A percentile compares a stretch with the other conserved stretches of the same genome.
These are phyloP conservation scores for Pythium angustatum DNA, from an alignment of 352 stramenopile genomes.

Conservation along the genomic window DNA sequence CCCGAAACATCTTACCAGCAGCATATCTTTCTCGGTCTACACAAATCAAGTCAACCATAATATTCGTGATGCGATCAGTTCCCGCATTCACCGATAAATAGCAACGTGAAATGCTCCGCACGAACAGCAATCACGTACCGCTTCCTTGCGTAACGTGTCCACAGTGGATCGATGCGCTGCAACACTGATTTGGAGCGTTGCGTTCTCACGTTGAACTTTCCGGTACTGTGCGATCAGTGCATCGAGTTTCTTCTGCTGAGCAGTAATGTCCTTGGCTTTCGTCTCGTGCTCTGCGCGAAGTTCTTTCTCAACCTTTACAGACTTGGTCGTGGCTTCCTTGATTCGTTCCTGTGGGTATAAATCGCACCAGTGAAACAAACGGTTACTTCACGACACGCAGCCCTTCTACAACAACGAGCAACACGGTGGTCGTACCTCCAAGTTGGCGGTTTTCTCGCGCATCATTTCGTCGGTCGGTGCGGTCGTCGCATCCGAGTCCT, in stretches of 20 bases:
- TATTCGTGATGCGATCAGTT: too few species aligned
- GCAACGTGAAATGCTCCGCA: too few species aligned
- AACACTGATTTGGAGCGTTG: slow-evolving; percentile 70
- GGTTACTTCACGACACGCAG: too few species aligned
- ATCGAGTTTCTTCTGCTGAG: slow-evolving; percentile 83
- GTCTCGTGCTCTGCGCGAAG: slow-evolving; percentile 74
- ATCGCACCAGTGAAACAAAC: too few species aligned
- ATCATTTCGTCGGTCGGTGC: slow-evolving; percentile 83
- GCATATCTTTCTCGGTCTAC: slow-evolving; percentile 87
- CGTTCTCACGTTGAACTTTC: slow-evolving; percentile 83
- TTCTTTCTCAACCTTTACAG: slow-evolving; percentile 67
- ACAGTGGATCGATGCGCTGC: slow-evolving; percentile 62
- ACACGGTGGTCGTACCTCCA: slow-evolving; percentile 44
- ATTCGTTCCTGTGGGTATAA: slow-evolving; percentile 82
- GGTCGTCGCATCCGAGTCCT: slow-evolving; percentile 66
- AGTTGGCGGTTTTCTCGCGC: slow-evolving; percentile 85
- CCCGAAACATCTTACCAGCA: slow-evolving; percentile 55
- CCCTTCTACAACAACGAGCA: too few species aligned
- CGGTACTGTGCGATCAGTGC: slow-evolving; percentile 76
- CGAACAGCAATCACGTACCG: slow-evolving; percentile 50
- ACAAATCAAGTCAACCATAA: not conserved
- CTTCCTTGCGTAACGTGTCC: slow-evolving; percentile 79
- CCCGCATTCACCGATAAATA: not conserved
- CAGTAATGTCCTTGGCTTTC: slow-evolving; percentile 65
- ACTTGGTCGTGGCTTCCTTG: slow-evolving; percentile 76